These are phyloP conservation scores for Hypoxylon fragiforme DNA, from an alignment of 495 filamentous ascomycete genomes.

Conservation along the genomic window DNA sequence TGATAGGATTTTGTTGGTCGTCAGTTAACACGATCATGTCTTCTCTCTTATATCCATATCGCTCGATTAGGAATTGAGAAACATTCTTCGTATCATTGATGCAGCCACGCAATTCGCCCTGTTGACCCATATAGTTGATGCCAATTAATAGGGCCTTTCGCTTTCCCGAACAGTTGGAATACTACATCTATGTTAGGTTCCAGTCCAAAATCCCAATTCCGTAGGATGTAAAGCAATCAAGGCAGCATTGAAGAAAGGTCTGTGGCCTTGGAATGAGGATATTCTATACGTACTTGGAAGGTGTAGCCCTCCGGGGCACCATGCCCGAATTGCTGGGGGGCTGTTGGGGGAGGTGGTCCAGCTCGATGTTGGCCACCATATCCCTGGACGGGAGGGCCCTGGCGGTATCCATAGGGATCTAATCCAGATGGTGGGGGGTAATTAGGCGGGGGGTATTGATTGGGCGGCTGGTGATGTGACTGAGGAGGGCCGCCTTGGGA, in stretches of 20 bases:
- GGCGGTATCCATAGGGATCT: conserved; percentile 46
- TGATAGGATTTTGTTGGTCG: conserved; percentile 47
- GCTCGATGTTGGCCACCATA: conserved; percentile 38
- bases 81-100: conserved; percentile 97
- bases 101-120: conserved; percentile 82
- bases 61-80: conserved; percentile 77
- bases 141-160: conserved; percentile 89
- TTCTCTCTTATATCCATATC: conserved; percentile 63
- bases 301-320: conserved; percentile 52
- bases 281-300: conserved; percentile 62
- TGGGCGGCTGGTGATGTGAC: conserved; percentile 36
- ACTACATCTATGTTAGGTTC: conserved; percentile 38
- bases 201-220: too few species aligned
- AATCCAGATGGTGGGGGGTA: conserved; percentile 39
- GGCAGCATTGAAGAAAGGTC: too few species aligned
- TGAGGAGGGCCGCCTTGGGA: conserved; percentile 24
- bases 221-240: too few species aligned
- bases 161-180: conserved; percentile 83
- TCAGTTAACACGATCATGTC: conserved; percentile 58
- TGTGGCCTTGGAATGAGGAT: too few species aligned
- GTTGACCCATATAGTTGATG: conserved; percentile 91
- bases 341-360: conserved; percentile 53
- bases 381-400: conserved; percentile 28
- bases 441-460: conserved; percentile 40
- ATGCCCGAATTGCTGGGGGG: conserved; percentile 51